Evolutionary conservation across 2,329 filamentous ascomycete genomes (phyloP).

Genomic region (Juglanconis sp.): DNA sequence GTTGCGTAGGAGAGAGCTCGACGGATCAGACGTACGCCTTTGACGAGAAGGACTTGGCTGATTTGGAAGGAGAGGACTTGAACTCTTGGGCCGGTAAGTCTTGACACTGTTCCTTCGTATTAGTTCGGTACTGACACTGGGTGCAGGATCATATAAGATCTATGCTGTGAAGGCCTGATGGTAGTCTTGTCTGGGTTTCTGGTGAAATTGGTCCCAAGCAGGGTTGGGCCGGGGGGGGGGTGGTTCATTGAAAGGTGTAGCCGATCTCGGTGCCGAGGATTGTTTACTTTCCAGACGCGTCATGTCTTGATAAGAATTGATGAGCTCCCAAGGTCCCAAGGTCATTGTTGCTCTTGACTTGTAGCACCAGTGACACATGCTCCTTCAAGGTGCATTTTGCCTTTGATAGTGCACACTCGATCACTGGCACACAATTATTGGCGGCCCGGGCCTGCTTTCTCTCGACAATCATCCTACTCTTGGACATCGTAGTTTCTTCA

Average conservation of each 20-base stretch:
- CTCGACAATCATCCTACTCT: too few species aligned
- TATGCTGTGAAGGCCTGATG: constrained; percentile 42
- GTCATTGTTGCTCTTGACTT: too few species aligned
- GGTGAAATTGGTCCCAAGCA: background rate
- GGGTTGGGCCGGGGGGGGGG: too few species aligned
- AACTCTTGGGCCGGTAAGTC: constrained; percentile 50
- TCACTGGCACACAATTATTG: too few species aligned
- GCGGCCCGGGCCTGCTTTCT: too few species aligned
- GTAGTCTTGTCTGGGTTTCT: background rate
- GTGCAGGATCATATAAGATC: constrained; percentile 44
- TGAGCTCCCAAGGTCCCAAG: too few species aligned
- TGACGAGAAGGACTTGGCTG: constrained; percentile 15
- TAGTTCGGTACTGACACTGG: background rate
- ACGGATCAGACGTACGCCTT: constrained; percentile 21
- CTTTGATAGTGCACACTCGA: too few species aligned
- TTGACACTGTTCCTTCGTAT: background rate
- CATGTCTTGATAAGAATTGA: too few species aligned
- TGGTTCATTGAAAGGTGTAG: too few species aligned
- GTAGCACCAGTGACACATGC: too few species aligned
- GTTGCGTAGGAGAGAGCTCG: constrained; percentile 6
- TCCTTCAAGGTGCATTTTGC: too few species aligned
- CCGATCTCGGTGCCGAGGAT: background rate
- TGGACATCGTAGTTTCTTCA: too few species aligned
- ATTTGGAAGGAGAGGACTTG: constrained; percentile 35
- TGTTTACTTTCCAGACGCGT: background rate